These are phyloP conservation scores for Rhexocercosporidium sp. DNA, from an alignment of 2,329 filamentous ascomycete genomes.

Conservation along the genomic window DNA sequence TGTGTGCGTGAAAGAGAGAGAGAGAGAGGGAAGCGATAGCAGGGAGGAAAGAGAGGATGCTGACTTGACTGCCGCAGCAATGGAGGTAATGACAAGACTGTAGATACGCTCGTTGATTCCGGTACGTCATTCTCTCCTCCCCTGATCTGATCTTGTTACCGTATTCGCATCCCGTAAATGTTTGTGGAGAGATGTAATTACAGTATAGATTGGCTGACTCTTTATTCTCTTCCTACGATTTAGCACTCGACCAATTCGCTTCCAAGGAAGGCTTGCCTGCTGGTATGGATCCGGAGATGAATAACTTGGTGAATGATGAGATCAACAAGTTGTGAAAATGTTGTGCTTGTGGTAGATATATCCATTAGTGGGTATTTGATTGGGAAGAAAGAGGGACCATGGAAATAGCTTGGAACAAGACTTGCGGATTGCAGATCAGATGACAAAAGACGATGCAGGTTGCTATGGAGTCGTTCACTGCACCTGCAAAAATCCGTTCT, in stretches of 20 bases:
- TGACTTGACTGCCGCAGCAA: constrained; percentile 12
- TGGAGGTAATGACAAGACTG: constrained; percentile 38
- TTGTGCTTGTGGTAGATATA: no score
- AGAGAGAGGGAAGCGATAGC: background rate
- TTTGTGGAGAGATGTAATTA: background rate
- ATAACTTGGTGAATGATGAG: constrained; percentile 45
- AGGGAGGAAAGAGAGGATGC: background rate
- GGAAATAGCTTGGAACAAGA: no score
- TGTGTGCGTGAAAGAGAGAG: background rate
- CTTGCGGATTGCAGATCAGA: no score
- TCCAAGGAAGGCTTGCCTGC: constrained; percentile 43
- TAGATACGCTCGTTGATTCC: constrained; percentile 44
- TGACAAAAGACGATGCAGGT: no score
- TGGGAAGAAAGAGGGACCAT: no score
- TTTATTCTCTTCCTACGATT: background rate
- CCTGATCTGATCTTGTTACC: background rate
- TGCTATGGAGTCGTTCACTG: no score
- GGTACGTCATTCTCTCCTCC: constrained; percentile 30
- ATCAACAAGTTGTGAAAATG: constrained; percentile 43
- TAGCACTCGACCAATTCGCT: constrained; percentile 43
- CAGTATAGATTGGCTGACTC: background rate
- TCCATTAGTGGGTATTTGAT: background rate
- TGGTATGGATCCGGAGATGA: constrained; percentile 42
- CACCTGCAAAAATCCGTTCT: no score
- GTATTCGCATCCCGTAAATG: background rate